Base-by-base conservation (phyloP, 306 rosid species). In the Quercus aquifolioides region DNA sequence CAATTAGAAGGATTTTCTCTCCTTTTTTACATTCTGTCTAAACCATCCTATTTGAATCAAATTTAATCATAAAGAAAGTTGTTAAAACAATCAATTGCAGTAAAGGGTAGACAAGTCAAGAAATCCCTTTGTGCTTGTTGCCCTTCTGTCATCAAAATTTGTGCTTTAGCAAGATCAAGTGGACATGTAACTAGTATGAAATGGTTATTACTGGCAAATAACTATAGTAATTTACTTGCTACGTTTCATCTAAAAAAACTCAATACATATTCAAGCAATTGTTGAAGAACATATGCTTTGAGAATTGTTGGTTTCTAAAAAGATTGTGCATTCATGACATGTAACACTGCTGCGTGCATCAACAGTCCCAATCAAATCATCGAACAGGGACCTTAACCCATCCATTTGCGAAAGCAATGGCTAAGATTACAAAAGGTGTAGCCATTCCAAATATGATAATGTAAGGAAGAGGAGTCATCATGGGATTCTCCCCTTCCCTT, bases 391-490 rank as follows among this genome's bases (percentile, higher is more conserved):
- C 98, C 89, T 95, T 95, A 54, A 93, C 80, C 98, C 98, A 95
- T 72, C 98, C 98, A 90, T 95, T 95, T 26, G 97, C 98, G 86
- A 95, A 95, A 75, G 88, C 99, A 88, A 95, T 93, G 92, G 96
- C 99, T 83, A 95, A 87, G 89, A 93, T 95, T 59, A 95, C 97
- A 86, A 95, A 95, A 76, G 99, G 98, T 12, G 99, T 94, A 33
- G 99, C 92, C 97, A 94, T 92, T 69, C 99, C 99, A 88, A 94
- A 92, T 58, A 92, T 85, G 88, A 94, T 92, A 11, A 94, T 94
- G 82, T 92, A 94, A 82, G 98, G 98, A 80, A 94, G 88, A 73
- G 99, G 99, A 14, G 98, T 91, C 87, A 69, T 92, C 99, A 95
- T 92, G 26, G 99, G 99, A 83, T 95, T 95, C 81, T 95, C 99